Conservation (phyloP, 2,329 filamentous ascomycete species). For the Torrubiellomyces zombiae region DNA sequence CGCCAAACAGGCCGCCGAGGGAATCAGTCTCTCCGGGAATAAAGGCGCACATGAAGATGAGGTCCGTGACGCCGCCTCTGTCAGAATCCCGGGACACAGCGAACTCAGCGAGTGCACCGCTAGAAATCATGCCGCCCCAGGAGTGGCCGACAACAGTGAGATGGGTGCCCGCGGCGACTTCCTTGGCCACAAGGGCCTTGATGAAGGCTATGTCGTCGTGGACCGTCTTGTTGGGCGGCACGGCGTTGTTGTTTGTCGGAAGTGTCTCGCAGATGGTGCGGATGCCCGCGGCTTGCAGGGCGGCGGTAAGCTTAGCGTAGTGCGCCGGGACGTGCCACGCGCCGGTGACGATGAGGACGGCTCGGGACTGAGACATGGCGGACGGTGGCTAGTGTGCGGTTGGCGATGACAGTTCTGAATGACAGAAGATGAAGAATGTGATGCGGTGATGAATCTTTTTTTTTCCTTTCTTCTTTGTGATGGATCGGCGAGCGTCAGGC, state of each 20-base stretch:
- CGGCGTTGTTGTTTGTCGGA: slow-evolving; percentile 6
- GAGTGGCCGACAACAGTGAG: slow-evolving; percentile 3
- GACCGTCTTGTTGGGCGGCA: slow-evolving; percentile 7
- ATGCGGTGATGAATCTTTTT: too few species aligned
- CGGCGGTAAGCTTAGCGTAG: slow-evolving; percentile 4
- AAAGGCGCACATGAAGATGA: slow-evolving; percentile 2
- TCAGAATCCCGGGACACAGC: background rate
- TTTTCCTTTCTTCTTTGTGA: too few species aligned
- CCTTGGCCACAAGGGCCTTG: slow-evolving; percentile 2
- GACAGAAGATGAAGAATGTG: too few species aligned
- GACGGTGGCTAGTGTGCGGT: too few species aligned
- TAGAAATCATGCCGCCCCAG: slow-evolving; percentile 2
- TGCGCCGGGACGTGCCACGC: slow-evolving; percentile 7
- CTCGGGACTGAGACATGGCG: too few species aligned
- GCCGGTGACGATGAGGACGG: slow-evolving; percentile 6
- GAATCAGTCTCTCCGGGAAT: slow-evolving; percentile 1
- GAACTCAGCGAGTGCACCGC: slow-evolving; percentile 2
- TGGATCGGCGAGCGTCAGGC: too few species aligned
- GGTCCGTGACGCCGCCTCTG: slow-evolving; percentile 1
- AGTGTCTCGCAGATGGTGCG: slow-evolving; percentile 5
- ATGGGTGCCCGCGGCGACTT: slow-evolving; percentile 1
- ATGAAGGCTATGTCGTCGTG: slow-evolving; percentile 5
- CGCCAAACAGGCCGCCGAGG: slow-evolving; percentile 2
- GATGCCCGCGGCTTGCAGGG: slow-evolving; percentile 4
- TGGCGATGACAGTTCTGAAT: too few species aligned